Conservation (phyloP, 352 stramenopile species). For the Plasmopara halstedii region DNA sequence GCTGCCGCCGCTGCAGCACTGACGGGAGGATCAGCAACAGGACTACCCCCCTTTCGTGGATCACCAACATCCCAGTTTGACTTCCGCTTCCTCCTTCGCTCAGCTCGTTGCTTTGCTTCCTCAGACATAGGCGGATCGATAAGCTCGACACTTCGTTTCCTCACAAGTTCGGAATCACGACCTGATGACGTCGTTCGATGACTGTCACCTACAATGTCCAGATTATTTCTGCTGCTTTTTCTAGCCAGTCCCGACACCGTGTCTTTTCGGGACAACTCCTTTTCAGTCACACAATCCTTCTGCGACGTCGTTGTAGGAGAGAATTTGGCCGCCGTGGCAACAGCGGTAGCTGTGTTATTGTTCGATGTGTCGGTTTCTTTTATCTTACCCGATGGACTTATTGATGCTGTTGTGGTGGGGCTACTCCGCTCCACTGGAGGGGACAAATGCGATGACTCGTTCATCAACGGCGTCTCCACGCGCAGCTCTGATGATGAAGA, state of each 20-base stretch:
- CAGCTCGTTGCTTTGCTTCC: conserved; percentile 49
- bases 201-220: conserved; percentile 11
- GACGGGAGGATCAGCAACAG: conserved; percentile 19
- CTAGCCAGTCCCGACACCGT: conserved; percentile 10
- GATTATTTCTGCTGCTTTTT: conserved; percentile 21
- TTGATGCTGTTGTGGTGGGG: conserved; percentile 30
- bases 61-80: conserved; percentile 82
- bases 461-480: conserved; percentile 38
- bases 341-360: conserved; percentile 12
- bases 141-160: conserved; percentile 37
- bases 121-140: conserved; percentile 33
- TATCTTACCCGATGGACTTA: conserved; percentile 43
- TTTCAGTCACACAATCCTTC: conserved; percentile 5
- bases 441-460: conserved; percentile 43
- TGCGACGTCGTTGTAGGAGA: conserved; percentile 11
- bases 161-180: conserved; percentile 15
- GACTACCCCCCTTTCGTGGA: conserved; percentile 37
- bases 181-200: conserved; percentile 10
- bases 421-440: conserved; percentile 39
- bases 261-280: conserved; percentile 9
- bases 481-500: conserved; percentile 22
- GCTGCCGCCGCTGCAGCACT: conserved; percentile 25
- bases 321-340: conserved; percentile 16
- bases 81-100: conserved; percentile 59
- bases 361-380: conserved; percentile 33